Evolutionary conservation across 495 filamentous ascomycete genomes (phyloP), one percentile per base, ranked within the genome.

Genomic region (Immersiella caudata): DNA sequence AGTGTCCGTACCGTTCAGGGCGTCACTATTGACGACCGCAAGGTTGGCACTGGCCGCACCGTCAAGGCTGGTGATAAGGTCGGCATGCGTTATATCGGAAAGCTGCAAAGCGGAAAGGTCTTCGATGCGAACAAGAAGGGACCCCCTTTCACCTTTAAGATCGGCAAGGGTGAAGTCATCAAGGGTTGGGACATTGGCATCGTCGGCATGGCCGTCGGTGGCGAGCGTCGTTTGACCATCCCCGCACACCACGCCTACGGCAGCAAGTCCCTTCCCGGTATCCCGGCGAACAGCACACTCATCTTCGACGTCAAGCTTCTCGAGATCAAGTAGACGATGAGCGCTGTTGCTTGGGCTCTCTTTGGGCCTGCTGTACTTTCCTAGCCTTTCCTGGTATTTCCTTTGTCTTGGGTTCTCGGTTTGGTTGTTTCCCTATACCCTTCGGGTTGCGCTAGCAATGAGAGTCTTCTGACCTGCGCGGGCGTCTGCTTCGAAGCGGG

Each of bases 91-190:
- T 99, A 99, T 81, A 97, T 99, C 75, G 95, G 95, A 72, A 99
- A 98, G 86, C 88, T 93, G 66, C 85, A 88, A 74, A 88, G 94
- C 77, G 92, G 92, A 79, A 96, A 97, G 81, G 86, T 93, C 67
- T 99, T 99, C 73, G 95, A 98, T 79, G 80, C 92, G 70, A 98
- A 98, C 86, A 98, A 97, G 85, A 97, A 94, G 83, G 95, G 95
- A 70, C 91, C 94, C 81, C 94, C 96, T 21, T 99, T 99, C 82
- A 85, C 83, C 71, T 97, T 98, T 89, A 94, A 92, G 80, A 85
- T 97, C 59, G 95, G 96, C 70, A 87, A 87, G 76, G 93, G 93
- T 66, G 92, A 97, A 75, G 95, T 99, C 70, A 98, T 99, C 83
- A 94, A 96, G 86, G 95, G 95, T 71, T 97, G 94, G 95, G 96